These are phyloP conservation scores for Sclerotiophoma versabilis DNA, from an alignment of 2,329 filamentous ascomycete species.

Conservation along the genomic window DNA sequence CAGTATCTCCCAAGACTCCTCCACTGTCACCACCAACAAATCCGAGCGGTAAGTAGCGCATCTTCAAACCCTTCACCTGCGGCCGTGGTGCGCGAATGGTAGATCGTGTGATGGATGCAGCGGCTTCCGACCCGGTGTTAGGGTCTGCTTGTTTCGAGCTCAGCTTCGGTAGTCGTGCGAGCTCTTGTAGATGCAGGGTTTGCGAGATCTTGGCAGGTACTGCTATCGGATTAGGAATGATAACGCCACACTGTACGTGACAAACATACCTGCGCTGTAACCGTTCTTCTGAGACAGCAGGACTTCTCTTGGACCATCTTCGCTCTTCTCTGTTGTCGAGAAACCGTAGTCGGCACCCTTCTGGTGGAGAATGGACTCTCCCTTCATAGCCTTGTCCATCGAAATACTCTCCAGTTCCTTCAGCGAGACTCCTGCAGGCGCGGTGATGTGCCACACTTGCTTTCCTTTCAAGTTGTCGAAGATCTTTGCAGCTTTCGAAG, in stretches of 20 bases:
- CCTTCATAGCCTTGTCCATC: conserved; percentile 63
- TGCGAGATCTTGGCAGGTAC: conserved; percentile 57
- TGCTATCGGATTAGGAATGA: conserved; percentile 21
- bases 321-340: conserved; percentile 58
- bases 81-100: conserved; percentile 63
- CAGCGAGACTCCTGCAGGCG: conserved; percentile 73
- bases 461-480: conserved; percentile 71
- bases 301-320: conserved; percentile 64
- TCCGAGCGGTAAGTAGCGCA: conserved; percentile 73
- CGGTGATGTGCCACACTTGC: conserved; percentile 82
- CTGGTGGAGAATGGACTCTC: conserved; percentile 66
- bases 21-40: conserved; percentile 53
- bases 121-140: conserved; percentile 49
- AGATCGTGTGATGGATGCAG: conserved; percentile 54
- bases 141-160: conserved; percentile 51
- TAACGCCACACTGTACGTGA: background rate
- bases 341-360: conserved; percentile 70
- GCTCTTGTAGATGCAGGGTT: conserved; percentile 70
- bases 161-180: conserved; percentile 61
- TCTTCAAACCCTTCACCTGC: conserved; percentile 72
- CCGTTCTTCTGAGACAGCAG: conserved; percentile 66
- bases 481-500: conserved; percentile 51
- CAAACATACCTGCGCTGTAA: conserved; percentile 62
- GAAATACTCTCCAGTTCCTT: conserved; percentile 70
- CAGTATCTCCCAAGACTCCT: conserved; percentile 53